Evolutionary conservation across 108 stramenopile genomes (phyloP).

Genomic region (Bacterosira constricta): DNA sequence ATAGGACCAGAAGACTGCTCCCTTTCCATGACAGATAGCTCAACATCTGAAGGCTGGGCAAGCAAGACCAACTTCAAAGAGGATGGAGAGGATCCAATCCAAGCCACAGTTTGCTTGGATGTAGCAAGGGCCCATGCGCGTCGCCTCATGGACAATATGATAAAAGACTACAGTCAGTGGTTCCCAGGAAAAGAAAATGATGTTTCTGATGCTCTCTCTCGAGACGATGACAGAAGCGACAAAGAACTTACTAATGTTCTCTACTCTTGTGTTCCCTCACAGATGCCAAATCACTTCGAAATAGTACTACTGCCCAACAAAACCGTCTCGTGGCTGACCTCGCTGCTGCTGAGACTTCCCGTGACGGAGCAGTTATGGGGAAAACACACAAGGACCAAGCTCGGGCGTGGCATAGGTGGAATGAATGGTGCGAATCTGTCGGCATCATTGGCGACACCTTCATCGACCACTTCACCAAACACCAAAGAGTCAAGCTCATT

Average conservation of each 20-base stretch:
- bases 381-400: background rate
- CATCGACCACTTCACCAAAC: constrained; percentile 95
- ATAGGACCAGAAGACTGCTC: background rate
- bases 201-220: background rate
- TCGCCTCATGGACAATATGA: background rate
- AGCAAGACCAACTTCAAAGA: constrained; percentile 10
- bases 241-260: background rate
- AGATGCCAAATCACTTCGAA: background rate
- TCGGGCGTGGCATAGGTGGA: background rate
- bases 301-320: background rate
- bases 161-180: background rate
- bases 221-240: background rate
- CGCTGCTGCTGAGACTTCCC: background rate
- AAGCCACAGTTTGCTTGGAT: background rate
- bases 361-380: background rate
- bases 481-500: too few species aligned
- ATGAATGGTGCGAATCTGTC: background rate
- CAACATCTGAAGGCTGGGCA: background rate
- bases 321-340: background rate
- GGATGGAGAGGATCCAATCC: constrained; percentile 1
- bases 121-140: constrained; percentile 1
- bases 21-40: background rate
- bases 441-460: constrained; percentile 97
- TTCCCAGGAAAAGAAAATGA: background rate
- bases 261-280: background rate